Conservation (phyloP, 176 grass and related monocot genomes). For the Cenchrus fungigraminus region DNA sequence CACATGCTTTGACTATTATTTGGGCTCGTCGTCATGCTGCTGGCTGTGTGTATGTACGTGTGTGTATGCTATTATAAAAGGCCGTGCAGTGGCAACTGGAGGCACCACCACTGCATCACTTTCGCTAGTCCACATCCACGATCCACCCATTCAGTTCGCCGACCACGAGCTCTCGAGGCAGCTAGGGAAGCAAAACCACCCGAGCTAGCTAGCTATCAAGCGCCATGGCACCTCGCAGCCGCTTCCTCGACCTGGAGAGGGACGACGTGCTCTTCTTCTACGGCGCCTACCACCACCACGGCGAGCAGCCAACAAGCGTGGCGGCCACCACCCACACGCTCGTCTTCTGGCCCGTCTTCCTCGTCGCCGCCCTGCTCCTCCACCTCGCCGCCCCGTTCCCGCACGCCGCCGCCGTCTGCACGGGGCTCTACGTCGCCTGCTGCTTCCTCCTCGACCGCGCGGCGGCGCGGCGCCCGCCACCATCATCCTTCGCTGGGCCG, state of each 20-base stretch:
- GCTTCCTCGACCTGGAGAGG: slow-evolving; percentile 69
- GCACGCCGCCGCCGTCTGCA: slow-evolving; percentile 33
- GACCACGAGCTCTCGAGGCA: too few relatives aligned
- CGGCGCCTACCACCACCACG: slow-evolving; percentile 70
- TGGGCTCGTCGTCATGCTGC: too few relatives aligned
- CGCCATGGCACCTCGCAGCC: slow-evolving; percentile 26
- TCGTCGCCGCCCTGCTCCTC: slow-evolving; percentile 56
- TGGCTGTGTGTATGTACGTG: too few relatives aligned
- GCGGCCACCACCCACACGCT: slow-evolving; percentile 46
- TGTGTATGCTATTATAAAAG: too few relatives aligned
- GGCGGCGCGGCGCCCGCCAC: slow-evolving; percentile 26
- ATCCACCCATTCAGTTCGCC: too few relatives aligned
- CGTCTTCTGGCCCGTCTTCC: slow-evolving; percentile 78
- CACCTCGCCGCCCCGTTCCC: slow-evolving; percentile 47
- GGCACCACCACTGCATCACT: too few relatives aligned
- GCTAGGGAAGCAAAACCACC: too few relatives aligned
- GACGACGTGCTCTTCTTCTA: slow-evolving; percentile 73
- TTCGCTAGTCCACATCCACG: too few relatives aligned
- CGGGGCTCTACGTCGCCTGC: slow-evolving; percentile 48
- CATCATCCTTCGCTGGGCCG: slow-evolving; percentile 51
- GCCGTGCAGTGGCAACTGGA: too few relatives aligned
- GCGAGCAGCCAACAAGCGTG: slow-evolving; percentile 44
- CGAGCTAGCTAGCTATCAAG: too few relatives aligned
- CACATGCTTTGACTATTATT: not conserved
- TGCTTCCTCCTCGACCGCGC: slow-evolving; percentile 49